Evolutionary conservation across 2,329 filamentous ascomycete genomes (phyloP).

Genomic region (Sporothrix dimorphospora): DNA sequence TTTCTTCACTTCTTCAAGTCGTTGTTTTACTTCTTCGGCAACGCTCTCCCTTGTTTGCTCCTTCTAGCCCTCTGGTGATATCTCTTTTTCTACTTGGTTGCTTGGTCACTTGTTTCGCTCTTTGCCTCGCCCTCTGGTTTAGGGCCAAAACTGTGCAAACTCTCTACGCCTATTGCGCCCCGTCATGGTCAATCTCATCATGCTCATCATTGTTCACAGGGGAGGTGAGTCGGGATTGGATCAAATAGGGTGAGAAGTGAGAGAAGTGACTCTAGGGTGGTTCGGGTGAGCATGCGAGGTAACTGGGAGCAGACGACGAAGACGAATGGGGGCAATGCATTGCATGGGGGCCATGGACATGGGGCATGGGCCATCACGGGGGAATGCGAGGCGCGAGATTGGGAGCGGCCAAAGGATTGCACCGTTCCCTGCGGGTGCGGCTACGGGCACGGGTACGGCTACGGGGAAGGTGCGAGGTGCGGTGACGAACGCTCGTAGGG

Average conservation of each 20-base stretch:
- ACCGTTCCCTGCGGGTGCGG: not conserved
- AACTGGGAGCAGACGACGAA: not conserved
- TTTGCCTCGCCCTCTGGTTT: not conserved
- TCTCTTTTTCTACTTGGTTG: not conserved
- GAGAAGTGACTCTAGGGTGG: not conserved
- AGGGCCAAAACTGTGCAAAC: not conserved
- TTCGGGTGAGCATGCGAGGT: not conserved
- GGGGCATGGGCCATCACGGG: too few species aligned
- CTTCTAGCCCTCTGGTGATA: not conserved
- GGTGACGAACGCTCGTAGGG: not conserved
- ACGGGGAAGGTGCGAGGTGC: not conserved
- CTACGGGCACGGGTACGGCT: not conserved
- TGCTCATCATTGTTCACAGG: too few species aligned
- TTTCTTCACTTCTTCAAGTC: too few species aligned
- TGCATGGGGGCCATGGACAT: too few species aligned
- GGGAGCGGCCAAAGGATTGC: conserved; percentile 7
- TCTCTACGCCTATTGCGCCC: not conserved
- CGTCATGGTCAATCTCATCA: not conserved
- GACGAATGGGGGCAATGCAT: not conserved
- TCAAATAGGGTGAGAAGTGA: too few species aligned
- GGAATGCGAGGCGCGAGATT: not conserved
- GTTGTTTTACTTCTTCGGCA: too few species aligned
- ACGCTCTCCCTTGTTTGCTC: not conserved
- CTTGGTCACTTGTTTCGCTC: not conserved
- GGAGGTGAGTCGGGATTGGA: too few species aligned